Evolutionary conservation across 257 asterid species (phyloP), one percentile per base, ranked within the genome.

Genomic region (Scutellaria galericulata): DNA sequence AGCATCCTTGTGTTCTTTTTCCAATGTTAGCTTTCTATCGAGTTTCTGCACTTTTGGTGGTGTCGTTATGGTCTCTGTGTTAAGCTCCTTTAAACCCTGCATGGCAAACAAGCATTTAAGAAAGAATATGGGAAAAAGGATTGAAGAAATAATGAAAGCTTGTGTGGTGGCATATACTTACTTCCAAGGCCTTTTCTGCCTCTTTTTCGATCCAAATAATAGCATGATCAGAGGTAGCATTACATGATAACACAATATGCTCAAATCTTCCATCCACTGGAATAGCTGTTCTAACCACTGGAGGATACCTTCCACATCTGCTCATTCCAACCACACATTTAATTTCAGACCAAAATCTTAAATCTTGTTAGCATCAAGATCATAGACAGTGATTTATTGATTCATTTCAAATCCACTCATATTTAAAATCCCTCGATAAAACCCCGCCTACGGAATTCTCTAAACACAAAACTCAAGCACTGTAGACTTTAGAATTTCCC

Each of bases 261-360:
- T 94, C 97, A 24, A 94, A 94, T 79, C 99, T 89, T 75, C 96
- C 99, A 57, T 94, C 99, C 80, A 94, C 97, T 0, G 97, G 99
- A 59, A 94, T 94, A 55, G 97, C 97, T 51, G 99, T 94, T 83
- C 97, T 86, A 50, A 91, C 97, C 72, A 87, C 95, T 15, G 99
- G 99, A 70, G 99, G 97, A 67, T 57, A 91, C 83, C 97, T 91
- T 73, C 97, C 99, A 78, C 99, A 94, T 79, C 99, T 91, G 84
- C 42, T 18, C 39, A n/a, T 59, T 61, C 27, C 72, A 59, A 78
- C 12, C 44, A 50, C 1, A 27, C 27, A 65, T 11, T 48, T 39
- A 70, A 45, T 59, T 57, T 73, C 39, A 24, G 76, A 57, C 37
- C 2, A 31, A 24, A 31, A 31, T 3, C 37, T 31, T 31, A 31